A percentile compares a stretch with the other conserved stretches of the same genome.
Evolutionary conservation across 1,139 yeast genomes (phyloP).

Genomic region (Kluyveromyces sp.): DNA sequence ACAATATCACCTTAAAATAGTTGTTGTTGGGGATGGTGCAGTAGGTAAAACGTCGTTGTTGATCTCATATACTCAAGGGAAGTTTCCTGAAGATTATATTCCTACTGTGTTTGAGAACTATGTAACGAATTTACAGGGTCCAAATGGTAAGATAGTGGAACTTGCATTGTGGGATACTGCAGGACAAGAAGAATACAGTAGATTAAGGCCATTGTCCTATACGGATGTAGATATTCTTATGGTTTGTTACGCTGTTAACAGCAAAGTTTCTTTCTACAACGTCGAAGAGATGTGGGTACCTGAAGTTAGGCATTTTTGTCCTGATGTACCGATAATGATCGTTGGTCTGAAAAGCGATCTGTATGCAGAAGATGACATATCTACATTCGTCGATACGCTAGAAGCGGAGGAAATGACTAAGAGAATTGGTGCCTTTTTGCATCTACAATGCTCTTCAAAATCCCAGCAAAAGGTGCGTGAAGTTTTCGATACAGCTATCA

Average conservation of each 20-base stretch:
- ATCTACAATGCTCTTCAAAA: constrained; percentile 74
- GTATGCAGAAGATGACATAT: constrained; percentile 30
- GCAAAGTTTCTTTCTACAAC: constrained; percentile 56
- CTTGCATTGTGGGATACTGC: constrained; percentile 91
- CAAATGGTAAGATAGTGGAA: constrained; percentile 45
- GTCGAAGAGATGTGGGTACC: constrained; percentile 82
- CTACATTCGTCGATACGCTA: constrained; percentile 13
- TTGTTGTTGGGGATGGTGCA: constrained; percentile 90
- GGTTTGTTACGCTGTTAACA: constrained; percentile 69
- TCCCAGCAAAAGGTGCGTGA: constrained; percentile 56
- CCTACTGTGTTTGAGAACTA: constrained; percentile 89
- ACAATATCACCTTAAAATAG: constrained; percentile 41
- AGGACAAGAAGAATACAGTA: constrained; percentile 86
- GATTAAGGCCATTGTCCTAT: constrained; percentile 75
- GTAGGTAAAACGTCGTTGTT: constrained; percentile 88
- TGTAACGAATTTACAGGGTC: constrained; percentile 54
- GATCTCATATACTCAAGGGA: constrained; percentile 72
- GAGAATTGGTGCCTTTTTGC: constrained; percentile 67
- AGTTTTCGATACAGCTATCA: constrained; percentile 47
- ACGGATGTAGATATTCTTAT: constrained; percentile 73
- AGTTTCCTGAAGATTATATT: constrained; percentile 68
- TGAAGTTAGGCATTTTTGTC: constrained; percentile 77
- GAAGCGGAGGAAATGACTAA: constrained; percentile 41
- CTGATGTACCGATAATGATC: constrained; percentile 64
- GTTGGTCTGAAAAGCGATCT: constrained; percentile 79